Conservation (phyloP, 371 early-diverging fungal species). For the Lichtheimia hyalospora region DNA sequence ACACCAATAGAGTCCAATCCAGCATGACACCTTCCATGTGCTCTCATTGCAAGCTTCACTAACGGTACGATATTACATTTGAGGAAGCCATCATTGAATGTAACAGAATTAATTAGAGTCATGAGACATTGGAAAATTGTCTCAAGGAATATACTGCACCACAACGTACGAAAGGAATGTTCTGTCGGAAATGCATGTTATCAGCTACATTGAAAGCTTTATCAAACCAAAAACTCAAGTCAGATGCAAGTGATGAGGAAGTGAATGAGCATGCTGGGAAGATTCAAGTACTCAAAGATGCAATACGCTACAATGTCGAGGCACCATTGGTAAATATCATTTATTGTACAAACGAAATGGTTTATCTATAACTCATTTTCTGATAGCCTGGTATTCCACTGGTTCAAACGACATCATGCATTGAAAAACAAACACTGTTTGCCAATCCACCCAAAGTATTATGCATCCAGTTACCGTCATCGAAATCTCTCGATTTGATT, state of each 20-base stretch:
- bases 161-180: background rate
- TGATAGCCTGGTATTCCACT: background rate
- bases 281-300: slow-evolving; percentile 35
- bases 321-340: slow-evolving; percentile 18
- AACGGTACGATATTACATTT: background rate
- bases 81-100: background rate
- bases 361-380: background rate
- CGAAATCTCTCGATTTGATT: background rate
- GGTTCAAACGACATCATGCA: background rate
- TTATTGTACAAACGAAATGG: no score
- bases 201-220: background rate
- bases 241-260: background rate
- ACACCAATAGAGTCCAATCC: background rate
- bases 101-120: background rate
- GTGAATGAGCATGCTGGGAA: slow-evolving; percentile 9
- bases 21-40: background rate
- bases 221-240: background rate
- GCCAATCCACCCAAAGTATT: background rate
- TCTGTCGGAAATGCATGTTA: background rate
- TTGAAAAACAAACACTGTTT: background rate
- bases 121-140: background rate
- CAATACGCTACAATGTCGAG: slow-evolving; percentile 39
- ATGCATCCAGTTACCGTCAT: background rate
- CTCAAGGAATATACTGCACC: background rate
- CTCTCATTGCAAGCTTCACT: no score